A percentile compares a stretch with the other conserved stretches of the same genome.
These are phyloP conservation scores for Starmerella apis DNA, from an alignment of 805 yeast species.

Conservation along the genomic window DNA sequence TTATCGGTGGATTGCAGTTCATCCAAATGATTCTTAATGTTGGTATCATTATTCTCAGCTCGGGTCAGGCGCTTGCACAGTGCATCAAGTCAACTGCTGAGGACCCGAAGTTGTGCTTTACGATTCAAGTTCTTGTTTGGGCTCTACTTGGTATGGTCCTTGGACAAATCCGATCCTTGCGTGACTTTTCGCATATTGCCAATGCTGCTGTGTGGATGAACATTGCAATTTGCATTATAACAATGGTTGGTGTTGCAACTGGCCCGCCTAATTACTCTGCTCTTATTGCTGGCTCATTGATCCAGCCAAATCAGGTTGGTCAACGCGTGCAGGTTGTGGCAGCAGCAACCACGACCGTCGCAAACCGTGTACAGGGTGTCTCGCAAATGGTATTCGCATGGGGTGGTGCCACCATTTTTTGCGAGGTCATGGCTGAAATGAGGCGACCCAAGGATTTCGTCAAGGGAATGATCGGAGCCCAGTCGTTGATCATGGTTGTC, in stretches of 20 bases:
- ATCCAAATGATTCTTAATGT: conserved; percentile 39
- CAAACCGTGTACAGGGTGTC: conserved; percentile 23
- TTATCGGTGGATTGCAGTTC: conserved; percentile 35
- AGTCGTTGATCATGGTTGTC: conserved; percentile 34
- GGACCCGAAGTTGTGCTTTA: conserved; percentile 32
- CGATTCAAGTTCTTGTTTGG: conserved; percentile 38
- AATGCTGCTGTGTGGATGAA: conserved; percentile 42
- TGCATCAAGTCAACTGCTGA: conserved; percentile 22
- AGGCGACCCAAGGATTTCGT: conserved; percentile 40
- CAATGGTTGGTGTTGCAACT: conserved; percentile 37
- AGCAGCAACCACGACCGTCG: conserved; percentile 1
- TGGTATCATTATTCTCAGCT: conserved; percentile 36
- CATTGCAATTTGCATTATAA: conserved; percentile 36
- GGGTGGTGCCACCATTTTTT: conserved; percentile 44
- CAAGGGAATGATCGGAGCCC: conserved; percentile 40
- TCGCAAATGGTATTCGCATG: conserved; percentile 41
- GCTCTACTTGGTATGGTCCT: conserved; percentile 37
- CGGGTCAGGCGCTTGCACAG: conserved; percentile 39
- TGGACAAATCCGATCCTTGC: conserved; percentile 36
- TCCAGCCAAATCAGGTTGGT: background rate
- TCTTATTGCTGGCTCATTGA: conserved; percentile 1
- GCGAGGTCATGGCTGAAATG: conserved; percentile 43
- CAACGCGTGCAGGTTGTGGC: conserved; percentile 6
- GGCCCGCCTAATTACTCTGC: conserved; percentile 30
- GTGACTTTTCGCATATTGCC: conserved; percentile 36